Evolutionary conservation across 805 yeast species (phyloP).

Genomic region (Cyberlindnera sargentensis): DNA sequence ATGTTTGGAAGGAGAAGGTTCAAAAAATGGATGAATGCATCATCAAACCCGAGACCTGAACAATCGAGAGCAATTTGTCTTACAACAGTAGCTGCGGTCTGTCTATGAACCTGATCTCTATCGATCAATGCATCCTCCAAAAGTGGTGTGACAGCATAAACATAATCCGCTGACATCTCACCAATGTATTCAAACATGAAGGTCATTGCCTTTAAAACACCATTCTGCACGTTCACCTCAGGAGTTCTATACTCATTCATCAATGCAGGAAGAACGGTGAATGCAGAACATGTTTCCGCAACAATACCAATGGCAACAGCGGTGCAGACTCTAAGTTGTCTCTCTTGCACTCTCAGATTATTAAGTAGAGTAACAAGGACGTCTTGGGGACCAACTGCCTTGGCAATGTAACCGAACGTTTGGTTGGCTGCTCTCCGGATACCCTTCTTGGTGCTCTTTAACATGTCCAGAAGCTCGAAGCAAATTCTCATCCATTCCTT

Average conservation of each 20-base stretch:
- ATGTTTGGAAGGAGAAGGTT: conserved; percentile 83
- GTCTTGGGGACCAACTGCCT: conserved; percentile 94
- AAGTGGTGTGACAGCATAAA: conserved; percentile 71
- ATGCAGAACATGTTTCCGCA: conserved; percentile 89
- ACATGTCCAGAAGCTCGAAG: conserved; percentile 81
- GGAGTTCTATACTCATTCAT: conserved; percentile 95
- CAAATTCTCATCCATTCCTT: conserved; percentile 98
- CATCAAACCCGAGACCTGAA: conserved; percentile 68
- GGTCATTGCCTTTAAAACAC: conserved; percentile 83
- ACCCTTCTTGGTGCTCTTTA: conserved; percentile 70
- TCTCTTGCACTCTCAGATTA: conserved; percentile 85
- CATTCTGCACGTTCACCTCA: conserved; percentile 90
- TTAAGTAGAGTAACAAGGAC: conserved; percentile 77
- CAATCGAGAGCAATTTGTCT: conserved; percentile 77
- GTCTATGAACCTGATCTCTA: conserved; percentile 88
- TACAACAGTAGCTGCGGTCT: conserved; percentile 86
- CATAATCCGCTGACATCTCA: conserved; percentile 70
- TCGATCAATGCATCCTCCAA: conserved; percentile 87
- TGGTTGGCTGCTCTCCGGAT: conserved; percentile 81
- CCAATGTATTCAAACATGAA: conserved; percentile 92
- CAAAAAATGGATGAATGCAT: conserved; percentile 74
- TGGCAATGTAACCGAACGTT: conserved; percentile 87
- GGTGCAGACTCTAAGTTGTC: conserved; percentile 93
- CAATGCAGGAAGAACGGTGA: conserved; percentile 86
- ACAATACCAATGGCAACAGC: conserved; percentile 98